These are phyloP conservation scores for Rugonectria rugulosa DNA, from an alignment of 2,329 filamentous ascomycete genomes.

Conservation along the genomic window DNA sequence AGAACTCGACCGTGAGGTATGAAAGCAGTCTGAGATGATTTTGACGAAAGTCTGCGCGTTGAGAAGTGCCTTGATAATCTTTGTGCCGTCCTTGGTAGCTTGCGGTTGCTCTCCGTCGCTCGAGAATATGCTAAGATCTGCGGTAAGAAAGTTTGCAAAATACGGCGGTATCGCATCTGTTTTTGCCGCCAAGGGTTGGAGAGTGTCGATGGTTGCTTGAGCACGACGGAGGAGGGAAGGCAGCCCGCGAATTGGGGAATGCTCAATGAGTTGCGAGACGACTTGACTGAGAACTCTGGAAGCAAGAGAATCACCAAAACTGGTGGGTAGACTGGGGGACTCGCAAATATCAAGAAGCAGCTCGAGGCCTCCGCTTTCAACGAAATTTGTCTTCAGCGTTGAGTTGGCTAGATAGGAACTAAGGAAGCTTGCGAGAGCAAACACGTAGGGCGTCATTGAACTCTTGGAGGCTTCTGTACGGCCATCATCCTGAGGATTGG, in stretches of 20 bases:
- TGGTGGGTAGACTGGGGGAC: slow-evolving; percentile 78
- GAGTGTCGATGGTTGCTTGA: slow-evolving; percentile 70
- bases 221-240: slow-evolving; percentile 81
- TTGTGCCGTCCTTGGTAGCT: slow-evolving; percentile 72
- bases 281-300: slow-evolving; percentile 77
- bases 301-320: slow-evolving; percentile 65
- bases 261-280: slow-evolving; percentile 80
- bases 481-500: slow-evolving; percentile 24
- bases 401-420: slow-evolving; percentile 76
- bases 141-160: slow-evolving; percentile 71
- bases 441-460: slow-evolving; percentile 73
- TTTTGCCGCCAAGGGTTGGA: slow-evolving; percentile 69
- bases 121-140: slow-evolving; percentile 46
- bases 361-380: slow-evolving; percentile 82
- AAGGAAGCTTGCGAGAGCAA: slow-evolving; percentile 79
- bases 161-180: slow-evolving; percentile 65
- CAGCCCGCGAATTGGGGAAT: slow-evolving; percentile 80
- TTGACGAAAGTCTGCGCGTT: slow-evolving; percentile 79
- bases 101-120: slow-evolving; percentile 45
- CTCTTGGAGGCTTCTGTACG: slow-evolving; percentile 37
- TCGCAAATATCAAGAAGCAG: slow-evolving; percentile 84
- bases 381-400: slow-evolving; percentile 75
- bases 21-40: slow-evolving; percentile 78
- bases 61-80: slow-evolving; percentile 79
- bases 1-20: slow-evolving; percentile 68